Conservation (phyloP, 345 rosid genomes). For the Ceriops zippeliana region DNA sequence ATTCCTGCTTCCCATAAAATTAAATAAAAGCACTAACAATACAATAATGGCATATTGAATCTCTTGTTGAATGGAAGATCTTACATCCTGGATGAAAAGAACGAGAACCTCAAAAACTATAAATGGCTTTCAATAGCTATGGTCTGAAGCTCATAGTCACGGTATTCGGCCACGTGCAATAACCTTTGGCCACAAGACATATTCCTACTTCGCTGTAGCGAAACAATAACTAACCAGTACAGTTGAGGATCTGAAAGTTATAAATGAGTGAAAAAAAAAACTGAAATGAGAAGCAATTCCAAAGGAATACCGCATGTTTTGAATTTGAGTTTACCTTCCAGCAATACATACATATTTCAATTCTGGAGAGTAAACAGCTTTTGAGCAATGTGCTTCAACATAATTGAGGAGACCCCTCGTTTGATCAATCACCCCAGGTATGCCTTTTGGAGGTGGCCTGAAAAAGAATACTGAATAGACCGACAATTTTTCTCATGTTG, state of each 20-base stretch:
- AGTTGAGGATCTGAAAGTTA: neutral
- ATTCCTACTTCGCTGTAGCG: too few relatives aligned
- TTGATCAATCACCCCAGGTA: slow-evolving; percentile 79
- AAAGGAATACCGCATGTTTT: neutral
- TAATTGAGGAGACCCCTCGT: slow-evolving; percentile 86
- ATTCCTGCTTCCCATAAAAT: too few relatives aligned
- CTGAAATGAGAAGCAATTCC: neutral
- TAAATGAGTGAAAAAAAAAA: slow-evolving; percentile 1
- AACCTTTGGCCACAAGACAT: too few relatives aligned
- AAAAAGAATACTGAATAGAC: neutral
- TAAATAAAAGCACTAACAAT: too few relatives aligned
- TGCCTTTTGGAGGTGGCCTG: slow-evolving; percentile 91
- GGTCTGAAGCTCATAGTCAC: too few relatives aligned
- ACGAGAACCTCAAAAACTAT: too few relatives aligned
- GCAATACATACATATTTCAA: slow-evolving; percentile 86
- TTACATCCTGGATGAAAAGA: too few relatives aligned
- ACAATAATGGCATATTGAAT: too few relatives aligned
- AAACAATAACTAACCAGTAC: neutral
- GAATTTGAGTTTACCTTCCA: slow-evolving; percentile 56
- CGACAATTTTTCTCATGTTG: neutral
- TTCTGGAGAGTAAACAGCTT: slow-evolving; percentile 70
- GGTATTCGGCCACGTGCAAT: too few relatives aligned
- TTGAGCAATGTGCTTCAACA: slow-evolving; percentile 62
- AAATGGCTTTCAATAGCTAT: too few relatives aligned
- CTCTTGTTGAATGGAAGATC: too few relatives aligned